A percentile compares a stretch with the other conserved stretches of the same genome.
These are phyloP conservation scores for Aristolochia fimbriata DNA, from an alignment of 164 flowering plant genomes.

Conservation along the genomic window DNA sequence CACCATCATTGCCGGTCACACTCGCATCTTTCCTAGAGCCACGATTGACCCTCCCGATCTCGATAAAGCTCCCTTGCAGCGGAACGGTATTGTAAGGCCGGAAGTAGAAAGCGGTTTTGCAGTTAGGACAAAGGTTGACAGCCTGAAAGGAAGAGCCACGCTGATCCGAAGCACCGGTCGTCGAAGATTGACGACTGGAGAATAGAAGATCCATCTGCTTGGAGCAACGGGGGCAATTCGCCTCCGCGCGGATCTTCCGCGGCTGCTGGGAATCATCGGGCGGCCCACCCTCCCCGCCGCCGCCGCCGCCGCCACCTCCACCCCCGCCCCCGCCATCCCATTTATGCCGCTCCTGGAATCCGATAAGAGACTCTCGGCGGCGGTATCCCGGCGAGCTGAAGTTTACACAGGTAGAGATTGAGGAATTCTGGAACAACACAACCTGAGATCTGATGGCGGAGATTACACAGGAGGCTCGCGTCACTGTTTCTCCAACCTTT, in stretches of 20 bases:
- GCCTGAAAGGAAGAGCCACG: constrained; percentile 26
- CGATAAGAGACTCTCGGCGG: constrained; percentile 30
- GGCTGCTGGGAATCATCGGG: constrained; percentile 17
- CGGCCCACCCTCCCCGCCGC: constrained; percentile 9
- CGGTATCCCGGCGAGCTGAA: constrained; percentile 21
- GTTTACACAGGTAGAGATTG: constrained; percentile 20
- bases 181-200: constrained; percentile 33
- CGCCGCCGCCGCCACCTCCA: constrained; percentile 22
- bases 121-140: constrained; percentile 79
- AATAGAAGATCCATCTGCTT: constrained; percentile 63
- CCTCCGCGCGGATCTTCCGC: constrained; percentile 62
- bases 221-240: constrained; percentile 78
- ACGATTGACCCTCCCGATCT: constrained; percentile 45
- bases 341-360: constrained; percentile 60
- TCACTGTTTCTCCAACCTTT: constrained; percentile 14
- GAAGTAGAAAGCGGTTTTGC: constrained; percentile 72
- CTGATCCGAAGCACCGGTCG: background rate
- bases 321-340: constrained; percentile 40
- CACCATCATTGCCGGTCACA: constrained; percentile 3
- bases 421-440: constrained; percentile 16
- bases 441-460: background rate
- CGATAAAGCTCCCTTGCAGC: constrained; percentile 75
- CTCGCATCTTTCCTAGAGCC: constrained; percentile 2
- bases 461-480: background rate
- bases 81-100: constrained; percentile 49